Base-by-base conservation (phyloP, 306 rosid species). In the Cicer pinnatifidum region DNA sequence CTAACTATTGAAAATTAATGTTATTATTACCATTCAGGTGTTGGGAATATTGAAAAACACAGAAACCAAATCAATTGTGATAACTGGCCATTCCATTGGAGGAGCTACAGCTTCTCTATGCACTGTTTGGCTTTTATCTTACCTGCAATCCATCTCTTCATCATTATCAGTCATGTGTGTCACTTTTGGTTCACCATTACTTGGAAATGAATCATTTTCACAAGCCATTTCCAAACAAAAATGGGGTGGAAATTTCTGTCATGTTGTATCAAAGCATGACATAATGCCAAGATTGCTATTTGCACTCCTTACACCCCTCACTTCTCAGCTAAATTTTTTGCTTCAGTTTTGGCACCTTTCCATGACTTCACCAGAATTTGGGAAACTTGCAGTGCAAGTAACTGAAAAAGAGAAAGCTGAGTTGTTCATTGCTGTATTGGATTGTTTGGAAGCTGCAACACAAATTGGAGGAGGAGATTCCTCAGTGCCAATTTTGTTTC, bases 71-170 rank as follows among this genome's bases (percentile, higher is more conserved):
- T 78, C 96, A 77, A 58, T 94, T 39, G 86, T 94, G 3, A 84
- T 94, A 71, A 94, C 98, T 6, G 98, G 97, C 50, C 96, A 89
- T 52, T 91, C 97, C 50, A 80, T 94, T 45, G 97, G 98, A 79
- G 98, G 96, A 84, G 83, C 91, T 52, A 82, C 67, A 9, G 97
- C 98, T 52, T 85, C 96, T 48, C 87, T 94, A 0, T 85, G 88
- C 16, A 76, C 97, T 13, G 90, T 94, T 19, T 84, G 96, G 97
- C 86, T 94, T 48, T 84, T 91, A 8, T 89, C 87, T 38, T 43
- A 79, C 71, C 84, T 89, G 48, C 89, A 72, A 75, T 67, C 86
- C 16, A 37, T 71, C 69, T 56, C 88, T 37, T 72, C 85, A 23
- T 15, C 85, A 20, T 35, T 13, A 33, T 28, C 88, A 60, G 66